phyloP scores from a whole-genome alignment of 2,329 filamentous ascomycete species.

The Daldinia sp. region DNA sequence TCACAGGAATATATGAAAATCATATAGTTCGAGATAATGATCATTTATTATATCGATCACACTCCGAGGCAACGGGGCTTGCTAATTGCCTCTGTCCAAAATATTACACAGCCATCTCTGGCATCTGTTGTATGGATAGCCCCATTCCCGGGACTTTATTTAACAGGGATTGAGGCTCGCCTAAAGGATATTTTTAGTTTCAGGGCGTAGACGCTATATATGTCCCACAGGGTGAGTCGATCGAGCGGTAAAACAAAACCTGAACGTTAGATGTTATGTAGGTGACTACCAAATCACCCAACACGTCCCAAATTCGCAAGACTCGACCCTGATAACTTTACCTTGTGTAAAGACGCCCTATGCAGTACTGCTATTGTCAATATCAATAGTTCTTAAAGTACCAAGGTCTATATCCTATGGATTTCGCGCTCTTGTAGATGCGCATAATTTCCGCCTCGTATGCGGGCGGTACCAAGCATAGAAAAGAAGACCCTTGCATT shows the following conservation, averaged over 20 bases:
- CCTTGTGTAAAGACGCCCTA: slow-evolving; percentile 36
- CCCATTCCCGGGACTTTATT: slow-evolving; percentile 6
- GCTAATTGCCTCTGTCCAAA: slow-evolving; percentile 6
- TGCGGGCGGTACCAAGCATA: neutral
- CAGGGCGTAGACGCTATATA: neutral
- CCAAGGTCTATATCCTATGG: slow-evolving; percentile 32
- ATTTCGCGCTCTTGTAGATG: slow-evolving; percentile 11
- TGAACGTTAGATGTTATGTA: slow-evolving; percentile 11
- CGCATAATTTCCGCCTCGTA: neutral
- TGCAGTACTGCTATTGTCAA: slow-evolving; percentile 30
- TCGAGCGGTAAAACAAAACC: slow-evolving; percentile 1
- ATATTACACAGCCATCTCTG: neutral
- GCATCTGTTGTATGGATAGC: neutral
- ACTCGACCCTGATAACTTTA: slow-evolving; percentile 29
- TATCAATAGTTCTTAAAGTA: slow-evolving; percentile 31
- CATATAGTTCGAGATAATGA: neutral
- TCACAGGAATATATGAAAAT: no score
- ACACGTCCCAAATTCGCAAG: slow-evolving; percentile 15
- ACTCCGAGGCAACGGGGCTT: neutral
- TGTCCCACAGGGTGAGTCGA: neutral
- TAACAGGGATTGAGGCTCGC: neutral
- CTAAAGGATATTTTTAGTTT: neutral
- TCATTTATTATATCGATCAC: slow-evolving; percentile 11
- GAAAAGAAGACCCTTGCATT: slow-evolving; percentile 3
- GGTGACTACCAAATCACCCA: neutral